phyloP scores from a whole-genome alignment of 2,329 filamentous ascomycete genomes.

The Sporothrix curviconia region DNA sequence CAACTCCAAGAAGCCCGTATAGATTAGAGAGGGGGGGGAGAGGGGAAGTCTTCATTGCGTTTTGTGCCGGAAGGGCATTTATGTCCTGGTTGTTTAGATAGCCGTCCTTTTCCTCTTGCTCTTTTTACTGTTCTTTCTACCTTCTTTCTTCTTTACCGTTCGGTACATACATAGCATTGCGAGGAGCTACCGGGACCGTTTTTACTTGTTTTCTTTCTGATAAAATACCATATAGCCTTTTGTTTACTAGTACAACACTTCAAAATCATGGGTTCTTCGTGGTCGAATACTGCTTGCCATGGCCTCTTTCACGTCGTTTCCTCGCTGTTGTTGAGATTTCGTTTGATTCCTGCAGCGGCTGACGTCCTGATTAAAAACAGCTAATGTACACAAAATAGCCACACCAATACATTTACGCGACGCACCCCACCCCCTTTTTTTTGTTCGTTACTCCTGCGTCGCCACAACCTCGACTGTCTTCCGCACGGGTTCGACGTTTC shows the following conservation, averaged over 20 bases:
- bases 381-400: not conserved
- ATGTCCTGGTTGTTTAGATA: not conserved
- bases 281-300: too few species aligned
- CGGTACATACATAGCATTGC: not conserved
- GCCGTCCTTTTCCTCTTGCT: not conserved
- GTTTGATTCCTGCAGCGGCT: too few species aligned
- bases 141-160: not conserved
- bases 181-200: not conserved
- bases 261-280: too few species aligned
- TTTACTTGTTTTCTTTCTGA: not conserved
- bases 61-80: not conserved
- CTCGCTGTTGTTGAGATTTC: too few species aligned
- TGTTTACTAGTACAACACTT: not conserved
- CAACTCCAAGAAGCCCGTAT: conserved; percentile 25
- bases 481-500: conserved; percentile 24
- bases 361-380: not conserved
- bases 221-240: not conserved
- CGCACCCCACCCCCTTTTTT: too few species aligned
- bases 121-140: not conserved
- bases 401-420: too few species aligned
- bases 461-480: conserved; percentile 31
- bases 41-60: too few species aligned
- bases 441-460: conserved; percentile 19
- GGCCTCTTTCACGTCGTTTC: too few species aligned
- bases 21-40: too few species aligned